These are phyloP conservation scores for Ottelia alismoides DNA, from an alignment of 106 monocot genomes.

Conservation along the genomic window DNA sequence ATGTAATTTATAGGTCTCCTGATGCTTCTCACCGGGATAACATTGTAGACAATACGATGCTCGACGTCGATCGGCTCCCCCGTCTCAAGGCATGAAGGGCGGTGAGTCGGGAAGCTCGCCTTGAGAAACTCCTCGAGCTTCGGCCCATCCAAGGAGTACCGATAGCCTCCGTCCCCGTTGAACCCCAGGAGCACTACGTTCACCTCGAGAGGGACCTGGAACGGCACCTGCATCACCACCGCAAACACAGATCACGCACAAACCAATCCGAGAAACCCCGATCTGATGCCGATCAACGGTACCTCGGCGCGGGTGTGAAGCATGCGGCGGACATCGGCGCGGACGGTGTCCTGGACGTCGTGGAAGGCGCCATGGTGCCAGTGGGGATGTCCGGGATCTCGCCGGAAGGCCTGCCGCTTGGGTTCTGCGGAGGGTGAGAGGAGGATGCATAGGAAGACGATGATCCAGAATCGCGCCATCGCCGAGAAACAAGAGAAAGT, in stretches of 20 bases:
- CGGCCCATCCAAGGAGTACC: conserved; percentile 52
- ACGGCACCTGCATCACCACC: conserved; percentile 70
- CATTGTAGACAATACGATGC: conserved; percentile 90
- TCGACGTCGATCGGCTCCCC: conserved; percentile 96
- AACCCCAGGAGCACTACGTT: conserved; percentile 87
- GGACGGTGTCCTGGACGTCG: conserved; percentile 77
- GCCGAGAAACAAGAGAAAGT: too few relatives aligned
- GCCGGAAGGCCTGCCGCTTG: conserved; percentile 59
- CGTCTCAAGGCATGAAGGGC: conserved; percentile 89
- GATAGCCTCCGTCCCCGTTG: conserved; percentile 77
- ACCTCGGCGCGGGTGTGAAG: conserved; percentile 83
- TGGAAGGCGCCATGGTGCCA: conserved; percentile 98
- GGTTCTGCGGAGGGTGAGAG: conserved; percentile 12
- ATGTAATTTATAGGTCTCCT: too few relatives aligned
- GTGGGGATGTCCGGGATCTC: conserved; percentile 84
- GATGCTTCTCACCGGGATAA: conserved; percentile 65
- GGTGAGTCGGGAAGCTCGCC: conserved; percentile 62
- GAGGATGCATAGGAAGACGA: conserved; percentile 13
- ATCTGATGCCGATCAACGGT: too few relatives aligned
- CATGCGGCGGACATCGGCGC: conserved; percentile 80
- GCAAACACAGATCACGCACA: not conserved
- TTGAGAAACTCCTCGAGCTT: conserved; percentile 75
- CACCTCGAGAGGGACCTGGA: conserved; percentile 94
- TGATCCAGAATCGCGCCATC: too few relatives aligned
- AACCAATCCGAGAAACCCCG: not conserved